A percentile compares a stretch with the other conserved stretches of the same genome.
These are phyloP conservation scores for Cladosporium sphaerospermum DNA, from an alignment of 2,329 filamentous ascomycete genomes.

Conservation along the genomic window DNA sequence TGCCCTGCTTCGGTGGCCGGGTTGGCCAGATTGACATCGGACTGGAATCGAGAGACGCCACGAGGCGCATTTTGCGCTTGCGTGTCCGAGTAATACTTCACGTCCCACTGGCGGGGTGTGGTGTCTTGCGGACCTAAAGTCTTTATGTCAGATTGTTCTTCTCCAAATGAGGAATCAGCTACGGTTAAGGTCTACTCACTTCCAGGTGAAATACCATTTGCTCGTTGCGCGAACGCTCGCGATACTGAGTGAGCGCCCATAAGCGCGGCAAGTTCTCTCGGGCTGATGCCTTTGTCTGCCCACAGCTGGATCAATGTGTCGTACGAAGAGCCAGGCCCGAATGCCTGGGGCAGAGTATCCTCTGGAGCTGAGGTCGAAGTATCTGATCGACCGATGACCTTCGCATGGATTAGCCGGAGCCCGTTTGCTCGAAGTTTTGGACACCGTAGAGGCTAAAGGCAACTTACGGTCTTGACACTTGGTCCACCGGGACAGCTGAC, in stretches of 20 bases:
- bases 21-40: constrained; percentile 24
- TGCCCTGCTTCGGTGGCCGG: constrained; percentile 23
- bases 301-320: constrained; percentile 44
- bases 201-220: constrained; percentile 26
- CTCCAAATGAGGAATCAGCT: background rate
- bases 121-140: constrained; percentile 37
- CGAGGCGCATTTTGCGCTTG: constrained; percentile 16
- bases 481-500: constrained; percentile 17
- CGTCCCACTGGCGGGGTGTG: constrained; percentile 47
- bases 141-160: background rate
- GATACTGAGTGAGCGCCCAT: constrained; percentile 50
- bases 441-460: no score
- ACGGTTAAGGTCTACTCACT: constrained; percentile 5
- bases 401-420: background rate
- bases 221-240: constrained; percentile 35
- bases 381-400: constrained; percentile 46
- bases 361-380: constrained; percentile 35
- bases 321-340: constrained; percentile 31
- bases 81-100: constrained; percentile 41
- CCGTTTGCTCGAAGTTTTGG: background rate
- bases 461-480: constrained; percentile 12
- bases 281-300: constrained; percentile 44
- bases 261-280: constrained; percentile 48
- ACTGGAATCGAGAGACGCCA: constrained; percentile 19
- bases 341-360: constrained; percentile 42